phyloP scores from a whole-genome alignment of 768 basidiomycete species.

The Phanerodontia chrysosporium region DNA sequence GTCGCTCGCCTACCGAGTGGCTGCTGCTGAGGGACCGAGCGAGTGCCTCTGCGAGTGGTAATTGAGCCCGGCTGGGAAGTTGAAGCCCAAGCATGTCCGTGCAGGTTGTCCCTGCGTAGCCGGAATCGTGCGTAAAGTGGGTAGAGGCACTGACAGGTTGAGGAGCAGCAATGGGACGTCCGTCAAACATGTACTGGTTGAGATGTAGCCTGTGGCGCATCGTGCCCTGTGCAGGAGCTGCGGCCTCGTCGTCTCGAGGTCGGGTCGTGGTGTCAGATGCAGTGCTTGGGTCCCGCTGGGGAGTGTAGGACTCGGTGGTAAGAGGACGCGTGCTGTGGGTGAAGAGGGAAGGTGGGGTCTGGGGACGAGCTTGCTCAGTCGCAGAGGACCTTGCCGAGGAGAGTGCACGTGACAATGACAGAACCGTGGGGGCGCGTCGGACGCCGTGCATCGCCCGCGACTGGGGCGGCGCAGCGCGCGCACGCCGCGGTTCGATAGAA shows the following conservation, averaged over 20 bases:
- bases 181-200: not conserved
- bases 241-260: not conserved
- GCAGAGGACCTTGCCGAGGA: not conserved
- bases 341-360: not conserved
- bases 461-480: not conserved
- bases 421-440: not conserved
- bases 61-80: not conserved
- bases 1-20: not conserved
- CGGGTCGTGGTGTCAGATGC: no score
- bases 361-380: not conserved
- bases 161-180: not conserved
- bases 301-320: not conserved
- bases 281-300: not conserved
- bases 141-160: not conserved
- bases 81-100: not conserved
- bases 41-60: not conserved
- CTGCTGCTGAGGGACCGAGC: no score
- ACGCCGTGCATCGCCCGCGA: not conserved
- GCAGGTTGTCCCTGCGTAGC: not conserved
- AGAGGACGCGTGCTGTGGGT: not conserved
- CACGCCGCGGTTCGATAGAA: not conserved
- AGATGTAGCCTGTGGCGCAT: not conserved
- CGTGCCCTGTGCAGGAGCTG: not conserved
- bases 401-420: not conserved
- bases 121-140: not conserved